Evolutionary conservation across 305 asterid species (phyloP), one percentile per base, ranked within the genome.

Genomic region (Fraxinus paxiana): DNA sequence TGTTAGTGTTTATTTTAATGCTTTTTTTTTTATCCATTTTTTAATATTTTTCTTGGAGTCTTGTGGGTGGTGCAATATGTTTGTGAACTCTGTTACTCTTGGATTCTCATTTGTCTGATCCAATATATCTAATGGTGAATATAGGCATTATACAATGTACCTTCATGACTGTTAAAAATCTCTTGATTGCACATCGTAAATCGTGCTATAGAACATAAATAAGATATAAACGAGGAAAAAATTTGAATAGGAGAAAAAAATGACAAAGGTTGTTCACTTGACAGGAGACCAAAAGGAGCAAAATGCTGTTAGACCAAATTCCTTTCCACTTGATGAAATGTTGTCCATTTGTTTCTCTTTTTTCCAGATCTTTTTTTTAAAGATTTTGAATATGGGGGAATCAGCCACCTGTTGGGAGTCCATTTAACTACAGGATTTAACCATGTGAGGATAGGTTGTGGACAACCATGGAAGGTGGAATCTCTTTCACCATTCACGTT

Each of bases 241-340:
- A 22, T 61, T 15, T 26, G 77, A 73, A 35, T 69, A 17, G 28
- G 80, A 76, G 78, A 61, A 54, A 85, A 85, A 85, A 15, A 31
- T 80, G 86, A 87, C 90, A 84, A 85, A 80, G 24, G 72, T 10
- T 88, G 95, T 85, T 85, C 77, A 75, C 77, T 46, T 24, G 26
- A 80, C 46, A 81, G 91, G 92, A 90, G 92, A 92, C 97, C 91
- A 83, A 28, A 28, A 82, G 63, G 82, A 81, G 88, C 88, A 83
- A 70, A 82, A 4, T 26, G 73, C 80, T 43, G 75, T 54, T n/a
- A 28, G 61, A 28, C 75, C 76, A 72, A 78, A 70, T 51, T 51
- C 76, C 59, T 83, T 59, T 77, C 80, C 87, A 84, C 86, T 85
- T 80, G 61, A 77, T 83, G 83, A 75, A 2, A 28, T 28, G 20